Base-by-base conservation (phyloP, 179 eudicot species). In the Silene coronaria region DNA sequence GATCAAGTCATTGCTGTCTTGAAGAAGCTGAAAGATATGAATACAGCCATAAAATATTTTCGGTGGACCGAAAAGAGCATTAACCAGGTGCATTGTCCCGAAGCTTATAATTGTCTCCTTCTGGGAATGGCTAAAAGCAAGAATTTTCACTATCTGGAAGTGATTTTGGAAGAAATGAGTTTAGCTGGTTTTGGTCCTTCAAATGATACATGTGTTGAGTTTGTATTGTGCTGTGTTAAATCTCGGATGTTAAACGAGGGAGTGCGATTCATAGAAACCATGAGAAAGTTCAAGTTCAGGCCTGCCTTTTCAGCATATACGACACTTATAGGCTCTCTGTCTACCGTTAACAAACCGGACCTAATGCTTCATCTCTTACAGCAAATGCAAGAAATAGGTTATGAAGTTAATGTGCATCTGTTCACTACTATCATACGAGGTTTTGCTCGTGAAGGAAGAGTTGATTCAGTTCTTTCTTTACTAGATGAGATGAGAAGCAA, bases 301-400 rank as follows among this genome's bases (percentile, higher is more conserved):
- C 98, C 98, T 63, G 94, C 97, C 22, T 94, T 88, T 87, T 94
- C 97, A 27, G 98, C 97, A 59, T 94, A 90, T 78, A 92, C 92
- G 32, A 88, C 94, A 67, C 89, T 94, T 19, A 92, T 94, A 51
- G 95, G 97, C 48, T 89, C 97, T 75, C 79, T 90, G 58, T 84
- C 98, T 73, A 63, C 70, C 16, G 81, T 80, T 77, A 87, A 79
- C 59, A 80, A 87, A 71, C 91, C 98, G 63, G 91, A 91, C 74
- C 85, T 82, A 75, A 88, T 88, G 89, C 96, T 89, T 65, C 66
- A 86, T 60, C 91, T 92, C 59, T 86, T 92, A 68, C 84, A 82
- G 60, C 97, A 94, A 82, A 92, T 94, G 97, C 97, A 92, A 78
- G 98, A 94, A 62, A 75, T 94, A 74, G 97, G 96, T 68, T 94